Evolutionary conservation across 176 grass and related monocot genomes (phyloP).

Genomic region (Urochloa ruziziensis): DNA sequence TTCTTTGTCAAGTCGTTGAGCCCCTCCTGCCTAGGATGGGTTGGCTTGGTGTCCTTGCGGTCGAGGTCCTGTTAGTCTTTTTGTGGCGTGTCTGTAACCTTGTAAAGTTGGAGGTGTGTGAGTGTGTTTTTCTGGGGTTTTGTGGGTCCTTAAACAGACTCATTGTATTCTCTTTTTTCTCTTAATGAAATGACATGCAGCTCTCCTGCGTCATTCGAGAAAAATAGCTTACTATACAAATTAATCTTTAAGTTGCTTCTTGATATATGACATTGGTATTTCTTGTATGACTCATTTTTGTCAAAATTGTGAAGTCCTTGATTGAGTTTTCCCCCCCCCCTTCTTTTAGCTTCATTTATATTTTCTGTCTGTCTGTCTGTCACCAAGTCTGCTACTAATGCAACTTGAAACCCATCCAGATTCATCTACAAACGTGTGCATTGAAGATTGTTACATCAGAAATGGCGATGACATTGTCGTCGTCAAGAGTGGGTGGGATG

Average conservation of each 20-base stretch:
- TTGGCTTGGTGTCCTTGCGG: too few species aligned
- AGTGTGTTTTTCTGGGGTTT: too few species aligned
- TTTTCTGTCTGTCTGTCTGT: not conserved
- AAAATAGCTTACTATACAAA: not conserved
- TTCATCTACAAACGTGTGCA: constrained; percentile 82
- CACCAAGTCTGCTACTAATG: not conserved
- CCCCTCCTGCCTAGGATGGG: too few species aligned
- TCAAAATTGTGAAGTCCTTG: not conserved
- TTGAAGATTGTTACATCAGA: constrained; percentile 83
- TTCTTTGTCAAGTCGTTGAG: too few species aligned
- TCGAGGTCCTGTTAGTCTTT: too few species aligned
- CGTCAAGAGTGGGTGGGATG: constrained; percentile 90
- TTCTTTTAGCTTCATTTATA: not conserved
- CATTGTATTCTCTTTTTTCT: too few species aligned
- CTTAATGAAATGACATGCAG: too few species aligned
- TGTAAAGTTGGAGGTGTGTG: too few species aligned
- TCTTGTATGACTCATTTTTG: not conserved
- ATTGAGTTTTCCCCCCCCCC: too few species aligned
- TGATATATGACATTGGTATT: not conserved
- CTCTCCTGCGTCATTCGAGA: too few species aligned
- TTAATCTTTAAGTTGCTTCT: not conserved
- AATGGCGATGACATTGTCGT: constrained; percentile 75
- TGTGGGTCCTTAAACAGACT: too few species aligned
- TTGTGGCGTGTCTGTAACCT: too few species aligned
- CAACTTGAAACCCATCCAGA: constrained; percentile 35